phyloP scores from a whole-genome alignment of 495 filamentous ascomycete species.

The Hapsidospora chrysogenum region DNA sequence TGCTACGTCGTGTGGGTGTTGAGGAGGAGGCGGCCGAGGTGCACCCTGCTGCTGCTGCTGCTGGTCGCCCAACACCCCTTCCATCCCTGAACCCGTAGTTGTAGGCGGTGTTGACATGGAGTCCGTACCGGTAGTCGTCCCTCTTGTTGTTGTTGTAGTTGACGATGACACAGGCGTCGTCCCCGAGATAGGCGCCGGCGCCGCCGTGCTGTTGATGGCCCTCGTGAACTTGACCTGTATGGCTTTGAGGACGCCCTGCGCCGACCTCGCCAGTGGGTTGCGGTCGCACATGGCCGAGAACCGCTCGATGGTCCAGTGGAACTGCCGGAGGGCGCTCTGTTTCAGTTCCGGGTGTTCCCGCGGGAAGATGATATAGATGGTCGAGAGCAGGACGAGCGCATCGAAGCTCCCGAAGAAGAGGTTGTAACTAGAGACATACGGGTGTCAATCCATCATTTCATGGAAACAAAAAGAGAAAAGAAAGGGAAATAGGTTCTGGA shows the following conservation, averaged over 20 bases:
- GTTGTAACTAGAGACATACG: slow-evolving; percentile 21
- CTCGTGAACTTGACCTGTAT: slow-evolving; percentile 27
- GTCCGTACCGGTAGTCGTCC: neutral
- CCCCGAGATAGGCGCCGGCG: neutral
- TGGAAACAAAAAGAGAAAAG: neutral
- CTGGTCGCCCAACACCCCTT: neutral
- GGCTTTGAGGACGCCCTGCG: slow-evolving; percentile 32
- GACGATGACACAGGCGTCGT: neutral
- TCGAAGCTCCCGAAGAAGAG: slow-evolving; percentile 45
- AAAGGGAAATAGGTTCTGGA: neutral
- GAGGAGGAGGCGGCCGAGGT: too few relatives aligned
- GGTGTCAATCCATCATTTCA: too few relatives aligned
- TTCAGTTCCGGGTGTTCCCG: slow-evolving; percentile 24
- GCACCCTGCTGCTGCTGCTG: neutral
- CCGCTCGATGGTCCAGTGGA: slow-evolving; percentile 33
- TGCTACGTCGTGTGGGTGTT: too few relatives aligned
- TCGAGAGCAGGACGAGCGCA: slow-evolving; percentile 41
- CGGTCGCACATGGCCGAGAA: slow-evolving; percentile 31
- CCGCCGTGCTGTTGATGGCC: slow-evolving; percentile 14
- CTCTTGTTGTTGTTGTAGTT: neutral
- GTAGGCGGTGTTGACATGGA: neutral
- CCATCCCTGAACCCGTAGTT: neutral
- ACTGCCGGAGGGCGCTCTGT: slow-evolving; percentile 27
- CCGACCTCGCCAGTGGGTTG: slow-evolving; percentile 34
- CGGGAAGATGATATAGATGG: slow-evolving; percentile 39